Conservation (phyloP, 805 yeast genomes). For the Wickerhamomyces sydowiorum region DNA sequence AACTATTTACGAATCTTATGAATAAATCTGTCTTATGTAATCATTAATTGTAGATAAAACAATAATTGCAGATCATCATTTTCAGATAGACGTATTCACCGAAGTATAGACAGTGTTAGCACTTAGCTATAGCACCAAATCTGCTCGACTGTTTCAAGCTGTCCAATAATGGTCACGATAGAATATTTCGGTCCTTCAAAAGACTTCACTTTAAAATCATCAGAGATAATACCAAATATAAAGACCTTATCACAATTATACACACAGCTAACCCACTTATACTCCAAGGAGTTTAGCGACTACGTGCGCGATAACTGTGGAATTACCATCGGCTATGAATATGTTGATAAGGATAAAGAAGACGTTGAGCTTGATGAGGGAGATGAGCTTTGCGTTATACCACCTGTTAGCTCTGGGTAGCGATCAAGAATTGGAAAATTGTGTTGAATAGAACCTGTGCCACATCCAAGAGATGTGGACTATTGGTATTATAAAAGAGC, state of each 20-base stretch:
- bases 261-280: neutral
- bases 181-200: constrained; percentile 15
- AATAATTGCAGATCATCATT: too few relatives aligned
- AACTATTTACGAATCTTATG: too few relatives aligned
- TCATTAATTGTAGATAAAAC: too few relatives aligned
- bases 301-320: constrained; percentile 11
- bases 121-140: too few relatives aligned
- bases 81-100: too few relatives aligned
- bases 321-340: constrained; percentile 12
- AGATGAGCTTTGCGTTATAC: constrained; percentile 16
- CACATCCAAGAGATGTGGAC: too few relatives aligned
- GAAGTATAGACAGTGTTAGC: too few relatives aligned
- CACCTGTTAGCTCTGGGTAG: constrained; percentile 18
- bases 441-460: too few relatives aligned
- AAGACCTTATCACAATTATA: neutral
- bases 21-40: too few relatives aligned
- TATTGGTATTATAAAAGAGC: too few relatives aligned
- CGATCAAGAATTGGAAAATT: too few relatives aligned
- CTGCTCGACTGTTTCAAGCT: too few relatives aligned
- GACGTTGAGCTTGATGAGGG: neutral
- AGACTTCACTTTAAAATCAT: constrained; percentile 5
- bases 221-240: neutral
- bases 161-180: constrained; percentile 4
- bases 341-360: constrained; percentile 6
- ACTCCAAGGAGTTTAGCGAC: constrained; percentile 3